These are phyloP conservation scores for Pythium utonaiense DNA, from an alignment of 352 stramenopile genomes.

Conservation along the genomic window DNA sequence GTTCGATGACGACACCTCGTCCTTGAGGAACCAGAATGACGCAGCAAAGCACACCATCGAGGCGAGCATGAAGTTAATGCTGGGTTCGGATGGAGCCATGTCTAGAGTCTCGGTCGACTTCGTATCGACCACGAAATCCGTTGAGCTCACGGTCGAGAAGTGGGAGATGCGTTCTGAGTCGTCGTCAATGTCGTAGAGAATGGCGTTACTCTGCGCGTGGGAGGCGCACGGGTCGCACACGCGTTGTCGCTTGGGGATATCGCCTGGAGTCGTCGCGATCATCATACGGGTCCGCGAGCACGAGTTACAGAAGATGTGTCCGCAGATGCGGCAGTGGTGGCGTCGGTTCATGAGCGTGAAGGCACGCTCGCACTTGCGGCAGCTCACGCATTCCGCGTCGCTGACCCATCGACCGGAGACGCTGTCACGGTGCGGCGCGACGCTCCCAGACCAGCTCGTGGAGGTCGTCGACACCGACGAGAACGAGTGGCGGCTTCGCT, in stretches of 20 bases:
- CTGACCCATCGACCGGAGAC: slow-evolving; percentile 71
- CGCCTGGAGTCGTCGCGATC: slow-evolving; percentile 58
- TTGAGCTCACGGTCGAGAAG: slow-evolving; percentile 32
- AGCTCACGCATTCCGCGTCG: slow-evolving; percentile 45
- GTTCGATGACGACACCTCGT: slow-evolving; percentile 68
- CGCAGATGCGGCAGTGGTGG: slow-evolving; percentile 81
- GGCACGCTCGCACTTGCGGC: slow-evolving; percentile 58
- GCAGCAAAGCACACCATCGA: slow-evolving; percentile 57
- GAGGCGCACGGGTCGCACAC: slow-evolving; percentile 68
- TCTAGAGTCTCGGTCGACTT: slow-evolving; percentile 24
- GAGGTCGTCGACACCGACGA: slow-evolving; percentile 69
- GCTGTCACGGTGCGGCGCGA: slow-evolving; percentile 41
- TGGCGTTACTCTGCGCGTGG: slow-evolving; percentile 59
- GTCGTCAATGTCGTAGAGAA: slow-evolving; percentile 59
- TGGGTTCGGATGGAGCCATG: slow-evolving; percentile 24
- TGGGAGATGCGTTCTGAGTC: slow-evolving; percentile 25
- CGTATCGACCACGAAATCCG: slow-evolving; percentile 24
- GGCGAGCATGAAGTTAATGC: slow-evolving; percentile 46
- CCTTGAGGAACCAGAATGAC: slow-evolving; percentile 80
- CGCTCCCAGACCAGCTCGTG: slow-evolving; percentile 58
- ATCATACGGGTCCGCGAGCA: slow-evolving; percentile 81
- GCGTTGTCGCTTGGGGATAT: slow-evolving; percentile 65
- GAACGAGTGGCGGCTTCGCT: slow-evolving; percentile 35
- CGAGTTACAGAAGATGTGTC: slow-evolving; percentile 78
- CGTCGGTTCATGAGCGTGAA: slow-evolving; percentile 78